Conservation (phyloP, 179 eudicot species). For the Corrigiola litoralis region DNA sequence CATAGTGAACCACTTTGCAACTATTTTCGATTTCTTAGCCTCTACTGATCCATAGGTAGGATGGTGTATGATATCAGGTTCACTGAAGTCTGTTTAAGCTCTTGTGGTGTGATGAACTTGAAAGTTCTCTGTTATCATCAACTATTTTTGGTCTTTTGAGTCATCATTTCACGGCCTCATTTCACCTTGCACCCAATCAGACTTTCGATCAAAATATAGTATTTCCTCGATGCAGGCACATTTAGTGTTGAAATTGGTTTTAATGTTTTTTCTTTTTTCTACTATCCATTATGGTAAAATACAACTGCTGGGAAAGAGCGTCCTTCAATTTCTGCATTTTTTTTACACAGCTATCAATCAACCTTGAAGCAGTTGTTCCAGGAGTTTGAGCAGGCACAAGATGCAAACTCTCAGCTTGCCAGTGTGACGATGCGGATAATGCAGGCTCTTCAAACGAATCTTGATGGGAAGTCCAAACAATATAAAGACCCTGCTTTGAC, state of each 20-base stretch:
- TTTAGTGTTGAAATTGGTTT: background rate
- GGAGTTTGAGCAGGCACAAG: slow-evolving; percentile 74
- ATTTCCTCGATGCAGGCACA: background rate
- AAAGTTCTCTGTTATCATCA: background rate
- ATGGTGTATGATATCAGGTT: background rate
- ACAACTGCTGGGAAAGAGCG: slow-evolving; percentile 6
- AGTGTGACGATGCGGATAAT: slow-evolving; percentile 89
- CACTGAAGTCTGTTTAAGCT: background rate
- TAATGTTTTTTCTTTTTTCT: background rate
- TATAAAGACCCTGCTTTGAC: slow-evolving; percentile 85
- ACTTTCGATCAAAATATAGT: background rate
- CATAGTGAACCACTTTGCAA: no score
- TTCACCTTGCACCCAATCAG: background rate
- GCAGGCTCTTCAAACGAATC: slow-evolving; percentile 96
- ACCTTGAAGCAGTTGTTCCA: slow-evolving; percentile 95
- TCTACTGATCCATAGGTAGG: background rate
- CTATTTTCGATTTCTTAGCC: no score
- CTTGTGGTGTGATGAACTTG: background rate
- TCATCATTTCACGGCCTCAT: no score
- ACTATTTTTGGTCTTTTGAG: background rate
- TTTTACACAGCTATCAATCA: slow-evolving; percentile 67
- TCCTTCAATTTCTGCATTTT: slow-evolving; percentile 4
- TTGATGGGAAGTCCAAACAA: slow-evolving; percentile 93
- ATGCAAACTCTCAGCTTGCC: slow-evolving; percentile 74
- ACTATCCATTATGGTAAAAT: background rate